Evolutionary conservation across 495 filamentous ascomycete species (phyloP).

Genomic region (Tuber magnatum): DNA sequence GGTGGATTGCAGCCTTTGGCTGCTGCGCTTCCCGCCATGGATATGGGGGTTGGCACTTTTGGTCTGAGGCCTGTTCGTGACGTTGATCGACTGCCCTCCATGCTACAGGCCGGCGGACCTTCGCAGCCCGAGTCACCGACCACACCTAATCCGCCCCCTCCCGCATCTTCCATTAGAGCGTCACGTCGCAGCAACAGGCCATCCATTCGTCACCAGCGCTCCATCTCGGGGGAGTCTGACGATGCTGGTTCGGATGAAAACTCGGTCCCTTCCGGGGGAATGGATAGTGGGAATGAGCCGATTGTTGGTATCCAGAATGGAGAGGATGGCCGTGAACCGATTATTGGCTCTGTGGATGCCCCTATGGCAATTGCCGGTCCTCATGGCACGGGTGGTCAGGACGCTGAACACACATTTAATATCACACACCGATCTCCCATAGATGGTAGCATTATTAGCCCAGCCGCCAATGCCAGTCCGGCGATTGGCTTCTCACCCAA

Average conservation of each 20-base stretch:
- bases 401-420: slow-evolving; percentile 85
- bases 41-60: slow-evolving; percentile 61
- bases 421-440: slow-evolving; percentile 85
- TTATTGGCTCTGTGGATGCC: slow-evolving; percentile 69
- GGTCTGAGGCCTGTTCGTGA: slow-evolving; percentile 74
- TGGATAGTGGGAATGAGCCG: slow-evolving; percentile 58
- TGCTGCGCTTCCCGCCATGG: slow-evolving; percentile 64
- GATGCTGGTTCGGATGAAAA: slow-evolving; percentile 77
- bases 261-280: slow-evolving; percentile 57
- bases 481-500: slow-evolving; percentile 70
- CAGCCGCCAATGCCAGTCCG: slow-evolving; percentile 53
- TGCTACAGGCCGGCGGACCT: slow-evolving; percentile 64
- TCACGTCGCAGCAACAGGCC: slow-evolving; percentile 54
- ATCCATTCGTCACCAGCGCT: slow-evolving; percentile 79
- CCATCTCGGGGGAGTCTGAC: slow-evolving; percentile 77
- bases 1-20: slow-evolving; percentile 55
- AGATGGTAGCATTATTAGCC: slow-evolving; percentile 78
- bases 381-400: slow-evolving; percentile 73
- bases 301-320: slow-evolving; percentile 70
- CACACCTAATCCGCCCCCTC: slow-evolving; percentile 64
- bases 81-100: slow-evolving; percentile 75
- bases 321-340: slow-evolving; percentile 65
- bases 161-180: slow-evolving; percentile 35
- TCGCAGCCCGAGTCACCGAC: slow-evolving; percentile 93
- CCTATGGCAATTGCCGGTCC: slow-evolving; percentile 66